These are phyloP conservation scores for Eucalyptus fibrosa DNA, from an alignment of 345 rosid species.

Conservation along the genomic window DNA sequence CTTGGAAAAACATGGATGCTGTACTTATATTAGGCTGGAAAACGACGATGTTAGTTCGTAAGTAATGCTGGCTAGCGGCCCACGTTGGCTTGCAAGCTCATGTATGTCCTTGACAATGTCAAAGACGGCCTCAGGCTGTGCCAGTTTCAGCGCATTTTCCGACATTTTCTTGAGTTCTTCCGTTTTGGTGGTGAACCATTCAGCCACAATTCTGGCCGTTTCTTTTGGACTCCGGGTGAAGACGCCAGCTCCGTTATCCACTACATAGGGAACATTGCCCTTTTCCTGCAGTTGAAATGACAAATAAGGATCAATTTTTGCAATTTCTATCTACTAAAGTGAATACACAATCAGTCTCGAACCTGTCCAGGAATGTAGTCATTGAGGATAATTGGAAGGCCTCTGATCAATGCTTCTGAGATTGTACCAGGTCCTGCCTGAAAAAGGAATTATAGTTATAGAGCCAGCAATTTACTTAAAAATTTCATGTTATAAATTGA, in stretches of 20 bases:
- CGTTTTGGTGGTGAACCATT: slow-evolving; percentile 79
- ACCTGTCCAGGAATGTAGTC: slow-evolving; percentile 98
- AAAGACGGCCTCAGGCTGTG: slow-evolving; percentile 91
- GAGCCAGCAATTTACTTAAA: not conserved
- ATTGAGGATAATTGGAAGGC: slow-evolving; percentile 88
- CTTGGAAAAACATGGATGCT: not conserved
- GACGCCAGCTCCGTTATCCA: slow-evolving; percentile 86
- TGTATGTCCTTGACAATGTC: slow-evolving; percentile 87
- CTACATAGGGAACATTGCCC: slow-evolving; percentile 94
- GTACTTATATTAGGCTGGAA: slow-evolving; percentile 31
- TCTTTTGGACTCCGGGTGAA: slow-evolving; percentile 91
- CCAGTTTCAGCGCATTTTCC: slow-evolving; percentile 56
- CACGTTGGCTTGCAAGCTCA: slow-evolving; percentile 52
- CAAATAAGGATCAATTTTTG: not conserved
- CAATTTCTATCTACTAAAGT: not conserved
- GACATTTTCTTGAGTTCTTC: slow-evolving; percentile 64
- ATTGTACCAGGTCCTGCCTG: slow-evolving; percentile 99
- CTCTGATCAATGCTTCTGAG: slow-evolving; percentile 82
- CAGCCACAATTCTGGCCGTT: slow-evolving; percentile 69
- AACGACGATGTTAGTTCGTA: slow-evolving; percentile 73
- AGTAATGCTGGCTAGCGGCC: slow-evolving; percentile 55
- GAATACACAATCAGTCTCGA: not conserved
- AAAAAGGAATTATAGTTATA: not conserved
- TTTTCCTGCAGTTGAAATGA: slow-evolving; percentile 32
- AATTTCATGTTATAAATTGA: not conserved